phyloP scores from a whole-genome alignment of 225 moss, liverwort and hornwort genomes.

The Anthoceros angustus region DNA sequence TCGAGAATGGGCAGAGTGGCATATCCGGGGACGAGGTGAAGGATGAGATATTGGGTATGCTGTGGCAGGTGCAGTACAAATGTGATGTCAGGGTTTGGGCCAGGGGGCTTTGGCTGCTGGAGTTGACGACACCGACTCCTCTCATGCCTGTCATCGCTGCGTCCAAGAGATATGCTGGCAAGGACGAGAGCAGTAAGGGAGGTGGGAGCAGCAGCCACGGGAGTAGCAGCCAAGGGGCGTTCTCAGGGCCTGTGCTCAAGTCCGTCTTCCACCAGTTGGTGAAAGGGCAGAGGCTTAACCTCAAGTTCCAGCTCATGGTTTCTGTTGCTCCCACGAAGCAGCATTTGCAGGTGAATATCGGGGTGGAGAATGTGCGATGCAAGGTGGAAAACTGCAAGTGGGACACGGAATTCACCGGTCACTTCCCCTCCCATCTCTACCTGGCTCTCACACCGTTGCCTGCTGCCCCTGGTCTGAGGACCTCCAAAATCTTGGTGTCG shows the following conservation, averaged over 20 bases:
- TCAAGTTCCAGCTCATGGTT: constrained; percentile 36
- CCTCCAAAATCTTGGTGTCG: constrained; percentile 10
- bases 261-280: constrained; percentile 19
- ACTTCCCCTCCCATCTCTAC: constrained; percentile 31
- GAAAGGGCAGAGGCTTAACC: constrained; percentile 34
- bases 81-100: neutral
- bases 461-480: constrained; percentile 10
- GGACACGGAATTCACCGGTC: constrained; percentile 28
- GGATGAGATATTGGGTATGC: neutral
- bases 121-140: neutral
- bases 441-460: constrained; percentile 23
- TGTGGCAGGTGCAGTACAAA: neutral
- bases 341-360: constrained; percentile 21
- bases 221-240: neutral
- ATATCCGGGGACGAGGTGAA: neutral
- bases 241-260: neutral
- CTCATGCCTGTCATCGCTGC: constrained; percentile 2
- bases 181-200: neutral
- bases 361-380: constrained; percentile 34
- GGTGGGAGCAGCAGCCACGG: neutral
- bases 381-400: constrained; percentile 31
- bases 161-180: neutral
- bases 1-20: constrained; percentile 1
- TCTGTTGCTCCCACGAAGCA: constrained; percentile 23
- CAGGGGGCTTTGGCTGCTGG: neutral